Evolutionary conservation across 179 eudicot genomes (phyloP).

Genomic region (Kewa caespitosa): DNA sequence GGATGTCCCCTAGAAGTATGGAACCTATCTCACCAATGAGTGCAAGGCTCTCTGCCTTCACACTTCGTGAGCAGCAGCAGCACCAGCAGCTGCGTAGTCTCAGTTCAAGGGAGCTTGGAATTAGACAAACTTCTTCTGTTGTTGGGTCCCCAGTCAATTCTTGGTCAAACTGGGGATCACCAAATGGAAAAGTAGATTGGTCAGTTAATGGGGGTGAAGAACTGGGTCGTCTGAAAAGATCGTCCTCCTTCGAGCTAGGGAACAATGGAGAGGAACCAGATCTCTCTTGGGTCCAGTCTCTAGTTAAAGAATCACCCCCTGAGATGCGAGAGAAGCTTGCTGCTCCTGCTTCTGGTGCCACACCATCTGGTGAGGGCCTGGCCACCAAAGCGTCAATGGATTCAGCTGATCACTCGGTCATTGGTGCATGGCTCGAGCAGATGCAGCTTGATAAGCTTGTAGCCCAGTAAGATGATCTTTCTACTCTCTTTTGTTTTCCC

Average conservation of each 20-base stretch:
- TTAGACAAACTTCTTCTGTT: slow-evolving; percentile 28
- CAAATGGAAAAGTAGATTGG: slow-evolving; percentile 46
- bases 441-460: slow-evolving; percentile 61
- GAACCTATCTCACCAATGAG: slow-evolving; percentile 57
- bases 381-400: slow-evolving; percentile 35
- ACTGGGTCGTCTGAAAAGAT: slow-evolving; percentile 28
- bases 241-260: slow-evolving; percentile 41
- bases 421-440: slow-evolving; percentile 66
- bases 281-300: slow-evolving; percentile 65
- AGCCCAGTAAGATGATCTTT: slow-evolving; percentile 29
- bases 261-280: slow-evolving; percentile 59
- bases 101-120: slow-evolving; percentile 49
- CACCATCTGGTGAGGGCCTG: slow-evolving; percentile 36
- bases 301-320: slow-evolving; percentile 63
- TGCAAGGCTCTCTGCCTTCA: slow-evolving; percentile 43
- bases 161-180: slow-evolving; percentile 52
- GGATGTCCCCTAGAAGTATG: slow-evolving; percentile 54
- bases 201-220: slow-evolving; percentile 37
- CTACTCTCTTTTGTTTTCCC: slow-evolving; percentile 1
- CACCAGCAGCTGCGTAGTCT: slow-evolving; percentile 50
- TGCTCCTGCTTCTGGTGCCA: slow-evolving; percentile 26
- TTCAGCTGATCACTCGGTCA: slow-evolving; percentile 44
- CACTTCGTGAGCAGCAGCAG: slow-evolving; percentile 48
- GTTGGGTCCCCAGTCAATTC: slow-evolving; percentile 45
- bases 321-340: slow-evolving; percentile 37